Evolutionary conservation across 1,139 yeast species (phyloP).

Genomic region (Taiozyma sp.): DNA sequence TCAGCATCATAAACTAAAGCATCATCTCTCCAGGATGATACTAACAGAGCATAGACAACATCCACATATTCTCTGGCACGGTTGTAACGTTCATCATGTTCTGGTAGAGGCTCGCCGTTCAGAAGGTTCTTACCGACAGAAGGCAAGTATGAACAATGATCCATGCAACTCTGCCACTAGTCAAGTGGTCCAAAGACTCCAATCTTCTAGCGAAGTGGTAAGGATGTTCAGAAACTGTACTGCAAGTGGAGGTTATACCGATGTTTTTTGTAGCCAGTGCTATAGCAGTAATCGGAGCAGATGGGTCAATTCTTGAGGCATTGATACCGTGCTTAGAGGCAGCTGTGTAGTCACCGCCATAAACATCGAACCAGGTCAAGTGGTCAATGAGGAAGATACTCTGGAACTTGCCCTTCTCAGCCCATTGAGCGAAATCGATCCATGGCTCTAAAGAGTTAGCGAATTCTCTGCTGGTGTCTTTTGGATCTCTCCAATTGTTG

Average conservation of each 20-base stretch:
- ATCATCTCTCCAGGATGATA: conserved; percentile 41
- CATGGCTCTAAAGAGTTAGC: conserved; percentile 32
- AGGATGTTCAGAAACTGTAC: conserved; percentile 38
- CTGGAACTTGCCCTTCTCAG: too few relatives aligned
- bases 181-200: conserved; percentile 37
- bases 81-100: conserved; percentile 35
- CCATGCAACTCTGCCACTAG: conserved; percentile 42
- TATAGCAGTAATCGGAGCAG: conserved; percentile 37
- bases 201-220: conserved; percentile 39
- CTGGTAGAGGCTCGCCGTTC: conserved; percentile 30
- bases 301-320: conserved; percentile 32
- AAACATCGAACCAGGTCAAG: too few relatives aligned
- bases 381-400: conserved; percentile 12
- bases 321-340: conserved; percentile 15
- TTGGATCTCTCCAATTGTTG: too few relatives aligned
- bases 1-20: conserved; percentile 31
- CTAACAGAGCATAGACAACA: conserved; percentile 32
- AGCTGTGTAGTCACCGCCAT: too few relatives aligned
- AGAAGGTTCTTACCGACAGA: conserved; percentile 30
- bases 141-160: conserved; percentile 25
- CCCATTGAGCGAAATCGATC: too few relatives aligned
- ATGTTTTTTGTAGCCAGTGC: conserved; percentile 39
- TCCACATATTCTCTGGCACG: too few relatives aligned
- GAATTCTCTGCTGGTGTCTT: too few relatives aligned
- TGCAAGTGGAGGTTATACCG: conserved; percentile 37